A percentile compares a stretch with the other conserved stretches of the same genome.
Evolutionary conservation across 352 stramenopile species (phyloP).

Genomic region (Phytophthora citrophthora): DNA sequence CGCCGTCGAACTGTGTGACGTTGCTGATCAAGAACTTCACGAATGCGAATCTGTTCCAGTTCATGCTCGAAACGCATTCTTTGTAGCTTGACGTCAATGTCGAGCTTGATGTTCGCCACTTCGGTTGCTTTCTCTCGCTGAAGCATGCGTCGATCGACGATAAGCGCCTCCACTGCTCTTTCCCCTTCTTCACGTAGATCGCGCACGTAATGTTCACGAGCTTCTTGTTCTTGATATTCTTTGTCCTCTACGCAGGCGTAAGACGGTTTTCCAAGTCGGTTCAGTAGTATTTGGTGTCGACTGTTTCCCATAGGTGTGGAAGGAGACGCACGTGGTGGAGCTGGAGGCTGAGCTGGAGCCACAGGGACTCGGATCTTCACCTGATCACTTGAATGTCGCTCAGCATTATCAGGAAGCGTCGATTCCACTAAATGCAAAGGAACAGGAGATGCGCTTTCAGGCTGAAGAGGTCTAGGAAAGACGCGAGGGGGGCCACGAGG

Average conservation of each 20-base stretch:
- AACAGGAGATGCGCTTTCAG: neutral
- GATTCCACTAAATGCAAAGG: conserved; percentile 34
- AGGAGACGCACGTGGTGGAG: conserved; percentile 3
- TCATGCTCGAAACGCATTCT: conserved; percentile 64
- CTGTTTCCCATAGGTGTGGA: conserved; percentile 36
- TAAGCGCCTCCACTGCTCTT: conserved; percentile 63
- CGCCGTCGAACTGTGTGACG: conserved; percentile 42
- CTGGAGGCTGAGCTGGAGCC: neutral
- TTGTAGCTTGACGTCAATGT: conserved; percentile 76
- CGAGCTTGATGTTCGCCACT: conserved; percentile 61
- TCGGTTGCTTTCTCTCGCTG: conserved; percentile 67
- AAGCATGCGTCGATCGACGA: conserved; percentile 72
- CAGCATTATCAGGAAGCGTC: conserved; percentile 14
- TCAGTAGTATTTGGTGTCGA: conserved; percentile 60
- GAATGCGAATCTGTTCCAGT: conserved; percentile 49
- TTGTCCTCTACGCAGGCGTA: conserved; percentile 49
- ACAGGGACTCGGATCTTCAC: conserved; percentile 1
- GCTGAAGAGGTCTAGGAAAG: conserved; percentile 13
- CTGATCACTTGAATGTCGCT: conserved; percentile 20
- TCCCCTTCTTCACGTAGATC: conserved; percentile 71
- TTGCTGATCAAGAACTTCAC: conserved; percentile 55
- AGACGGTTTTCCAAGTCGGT: conserved; percentile 49
- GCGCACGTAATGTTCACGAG: conserved; percentile 53
- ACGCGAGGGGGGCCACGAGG: conserved; percentile 30
- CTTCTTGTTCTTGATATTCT: conserved; percentile 45